These are phyloP conservation scores for Penicillium sp. DNA, from an alignment of 2,329 filamentous ascomycete species.

Conservation along the genomic window DNA sequence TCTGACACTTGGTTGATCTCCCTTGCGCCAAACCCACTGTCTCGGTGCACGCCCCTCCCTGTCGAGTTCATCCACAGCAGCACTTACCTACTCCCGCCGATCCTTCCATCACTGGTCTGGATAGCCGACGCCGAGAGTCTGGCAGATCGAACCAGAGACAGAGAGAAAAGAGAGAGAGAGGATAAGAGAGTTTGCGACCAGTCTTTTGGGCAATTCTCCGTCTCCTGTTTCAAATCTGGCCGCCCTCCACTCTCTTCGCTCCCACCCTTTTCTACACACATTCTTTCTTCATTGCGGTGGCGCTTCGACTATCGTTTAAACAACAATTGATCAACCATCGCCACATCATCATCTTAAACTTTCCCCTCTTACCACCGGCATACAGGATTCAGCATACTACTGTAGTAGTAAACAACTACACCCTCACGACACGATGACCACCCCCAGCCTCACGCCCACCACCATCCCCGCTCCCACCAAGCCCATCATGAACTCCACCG, in stretches of 20 bases:
- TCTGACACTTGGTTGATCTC: constrained; percentile 8
- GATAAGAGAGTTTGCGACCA: too few species aligned
- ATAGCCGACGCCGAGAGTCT: too few species aligned
- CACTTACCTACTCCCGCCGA: background rate
- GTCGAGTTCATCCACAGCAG: background rate
- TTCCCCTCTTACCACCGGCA: background rate
- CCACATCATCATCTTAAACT: too few species aligned
- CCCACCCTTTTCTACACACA: too few species aligned
- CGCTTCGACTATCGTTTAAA: background rate
- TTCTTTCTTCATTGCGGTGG: background rate
- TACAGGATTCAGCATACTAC: background rate
- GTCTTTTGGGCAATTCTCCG: too few species aligned
- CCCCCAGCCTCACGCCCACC: constrained; percentile 13
- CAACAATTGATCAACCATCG: background rate
- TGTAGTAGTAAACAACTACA: background rate
- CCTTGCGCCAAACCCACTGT: constrained; percentile 14
- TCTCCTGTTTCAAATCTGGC: too few species aligned
- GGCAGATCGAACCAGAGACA: too few species aligned
- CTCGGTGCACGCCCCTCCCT: constrained; percentile 5
- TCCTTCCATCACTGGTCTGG: background rate
- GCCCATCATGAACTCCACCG: constrained; percentile 16
- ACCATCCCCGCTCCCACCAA: constrained; percentile 12
- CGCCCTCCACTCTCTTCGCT: too few species aligned
- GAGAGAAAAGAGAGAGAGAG: too few species aligned
- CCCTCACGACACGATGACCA: constrained; percentile 13